Evolutionary conservation across 805 yeast genomes (phyloP).

Genomic region (Soucietia sequanensis): DNA sequence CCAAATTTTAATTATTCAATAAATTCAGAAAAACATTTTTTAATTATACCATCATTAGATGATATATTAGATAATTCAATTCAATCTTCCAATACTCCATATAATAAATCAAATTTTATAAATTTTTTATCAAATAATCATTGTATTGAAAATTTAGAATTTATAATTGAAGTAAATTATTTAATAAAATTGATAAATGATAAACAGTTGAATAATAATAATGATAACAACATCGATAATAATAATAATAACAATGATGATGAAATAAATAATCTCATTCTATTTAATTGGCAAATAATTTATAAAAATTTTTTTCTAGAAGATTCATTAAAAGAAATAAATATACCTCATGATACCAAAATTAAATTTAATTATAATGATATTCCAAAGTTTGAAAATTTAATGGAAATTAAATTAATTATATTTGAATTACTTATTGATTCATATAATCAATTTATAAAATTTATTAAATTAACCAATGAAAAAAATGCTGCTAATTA

Average conservation of each 20-base stretch:
- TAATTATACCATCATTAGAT: conserved; percentile 1
- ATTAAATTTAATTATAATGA: conserved; percentile 15
- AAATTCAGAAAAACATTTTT: not conserved
- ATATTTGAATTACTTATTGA: conserved; percentile 31
- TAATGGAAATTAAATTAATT: conserved; percentile 13
- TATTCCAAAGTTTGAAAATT: conserved; percentile 16
- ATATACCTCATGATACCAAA: conserved; percentile 26
- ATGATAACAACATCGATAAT: too few relatives aligned
- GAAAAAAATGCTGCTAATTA: not conserved
- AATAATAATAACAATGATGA: too few relatives aligned
- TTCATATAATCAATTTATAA: conserved; percentile 32
- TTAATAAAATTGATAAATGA: conserved; percentile 8
- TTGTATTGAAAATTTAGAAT: conserved; percentile 38
- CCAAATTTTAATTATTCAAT: not conserved
- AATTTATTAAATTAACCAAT: conserved; percentile 12
- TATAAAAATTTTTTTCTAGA: conserved; percentile 24
- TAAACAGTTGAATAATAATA: too few relatives aligned
- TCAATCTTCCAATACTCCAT: conserved; percentile 3
- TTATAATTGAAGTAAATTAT: conserved; percentile 22
- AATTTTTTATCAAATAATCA: conserved; percentile 27
- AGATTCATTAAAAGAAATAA: conserved; percentile 32
- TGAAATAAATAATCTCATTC: conserved; percentile 3
- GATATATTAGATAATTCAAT: conserved; percentile 1
- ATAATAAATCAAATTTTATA: conserved; percentile 16
- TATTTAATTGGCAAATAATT: conserved; percentile 29